Base-by-base conservation (phyloP, 176 grass and related monocot species). In the Carex scoparia region DNA sequence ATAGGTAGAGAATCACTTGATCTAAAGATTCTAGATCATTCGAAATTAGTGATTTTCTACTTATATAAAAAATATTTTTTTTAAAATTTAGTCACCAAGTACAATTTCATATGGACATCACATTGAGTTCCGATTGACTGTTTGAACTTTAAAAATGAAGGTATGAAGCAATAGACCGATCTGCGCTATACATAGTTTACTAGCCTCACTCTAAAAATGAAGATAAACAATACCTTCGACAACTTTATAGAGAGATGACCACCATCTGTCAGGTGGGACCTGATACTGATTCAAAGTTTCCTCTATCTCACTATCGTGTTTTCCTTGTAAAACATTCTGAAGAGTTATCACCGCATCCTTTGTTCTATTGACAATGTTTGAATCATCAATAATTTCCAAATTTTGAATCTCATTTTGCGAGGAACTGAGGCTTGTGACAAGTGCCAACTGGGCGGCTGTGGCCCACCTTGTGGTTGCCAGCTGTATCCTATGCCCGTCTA, bases 181-280 rank as follows among this genome's bases (percentile, higher is more conserved):
- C 38, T 40, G 5, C 0, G 38, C 38, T 40, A 5, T 40, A 4
- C 38, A 40, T 40, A 40, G 38, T 40, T 40, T 40, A 40, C 0
- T 40, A 40, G 38, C 38, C 38, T 40, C 38, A 40, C 38, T 40
- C 4, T 40, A 40, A 40, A 40, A 40, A 81, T 19, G 51, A 30
- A 75, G 35, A n/a, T 10, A 85, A 55, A 71, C 2, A 30, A 46
- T 94, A 99, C 97, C 93, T 99, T 99, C 93, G 5, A 99, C 82
- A 35, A 99, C 85, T 91, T 87, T 99, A 89, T 96, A 99, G 70
- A 99, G 93, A 60, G 97, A 94, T 19, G 97, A 96, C 97, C 97
- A 99, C 97, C 97, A 99, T 74, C 93, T 85, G 57, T 91, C 91
- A 85, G 84, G 33, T 62, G 93, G 89, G 78, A 95, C 87, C 62